Base-by-base conservation (phyloP, 2,329 filamentous ascomycete genomes). In the Aureobasidium namibiae region DNA sequence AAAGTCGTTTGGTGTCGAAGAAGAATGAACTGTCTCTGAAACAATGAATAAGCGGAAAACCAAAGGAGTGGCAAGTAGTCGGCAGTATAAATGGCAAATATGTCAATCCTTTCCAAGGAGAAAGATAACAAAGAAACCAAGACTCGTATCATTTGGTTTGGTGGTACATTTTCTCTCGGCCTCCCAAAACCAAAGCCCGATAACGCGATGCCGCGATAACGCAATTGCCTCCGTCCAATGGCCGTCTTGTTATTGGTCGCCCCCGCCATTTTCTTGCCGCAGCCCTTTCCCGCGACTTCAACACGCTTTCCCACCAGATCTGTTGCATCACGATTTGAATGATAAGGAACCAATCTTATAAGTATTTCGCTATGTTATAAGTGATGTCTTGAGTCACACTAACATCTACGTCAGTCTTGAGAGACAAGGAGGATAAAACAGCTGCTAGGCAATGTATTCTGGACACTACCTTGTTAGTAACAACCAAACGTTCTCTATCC, bases 171-270 rank as follows among this genome's bases (percentile, higher is more conserved):
- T 45, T 56, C 38, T 44, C 38, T 33, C 38, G 38, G 38, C 50
- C 24, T 54, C 23, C 4, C 36, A n/a, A 31, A 42, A 31, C 18
- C 52, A 36, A 36, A 56, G 52, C 39, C 52, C 52, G 52, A 56
- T 56, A 56, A 45, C 52, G 52, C 52, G 39, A 26, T 26, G n/a
- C 29, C 52, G 52, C 52, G 39, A 56, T 56, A 56, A 45, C 39
- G 52, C 52, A 56, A 56, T 56, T 56, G 52, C 52, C 52, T 44
- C 29, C 52, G 29, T 56, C 50, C 50, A 54, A 54, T 54, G 23
- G 36, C 14, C 23, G 21, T 54, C 24, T 31, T 21, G 36, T 36
- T 29, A 56, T 56, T 56, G 52, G 38, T 45, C 39, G 52, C 52
- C 52, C 36, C 39, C 52, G 26, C 36, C 38, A 41, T 44, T 34